Percentiles rank a stretch among this genome's conserved stretches.
Conservation (phyloP, 2,329 filamentous ascomycete species). For the Chlorencoelia australis region DNA sequence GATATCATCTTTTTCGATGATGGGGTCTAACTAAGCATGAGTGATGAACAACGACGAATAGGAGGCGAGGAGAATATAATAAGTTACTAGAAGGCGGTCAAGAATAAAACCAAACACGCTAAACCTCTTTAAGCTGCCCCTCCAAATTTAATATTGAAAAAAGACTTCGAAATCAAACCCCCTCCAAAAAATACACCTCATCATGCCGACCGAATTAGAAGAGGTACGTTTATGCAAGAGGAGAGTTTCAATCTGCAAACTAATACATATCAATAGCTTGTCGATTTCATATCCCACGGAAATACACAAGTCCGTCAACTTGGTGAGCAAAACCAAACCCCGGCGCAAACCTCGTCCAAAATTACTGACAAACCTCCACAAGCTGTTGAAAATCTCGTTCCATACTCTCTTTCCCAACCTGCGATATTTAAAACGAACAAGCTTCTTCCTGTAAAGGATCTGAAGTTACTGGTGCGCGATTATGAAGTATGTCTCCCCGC, state of each 20-base stretch:
- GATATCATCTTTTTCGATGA: too few species aligned
- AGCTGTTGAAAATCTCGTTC: conserved; percentile 80
- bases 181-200: conserved; percentile 3
- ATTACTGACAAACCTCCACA: conserved; percentile 15
- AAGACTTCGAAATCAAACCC: too few species aligned
- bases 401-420: conserved; percentile 65
- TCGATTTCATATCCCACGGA: conserved; percentile 86
- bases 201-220: conserved; percentile 67
- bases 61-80: too few species aligned
- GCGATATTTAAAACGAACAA: conserved; percentile 75
- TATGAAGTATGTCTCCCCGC: conserved; percentile 51
- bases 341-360: not conserved
- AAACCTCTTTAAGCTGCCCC: too few species aligned
- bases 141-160: too few species aligned
- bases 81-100: too few species aligned
- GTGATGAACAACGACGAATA: too few species aligned
- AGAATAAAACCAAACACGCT: too few species aligned
- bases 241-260: not conserved
- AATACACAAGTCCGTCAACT: conserved; percentile 84
- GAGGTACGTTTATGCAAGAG: conserved; percentile 42
- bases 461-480: conserved; percentile 80
- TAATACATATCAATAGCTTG: conserved; percentile 47
- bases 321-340: conserved; percentile 35
- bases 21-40: too few species aligned
- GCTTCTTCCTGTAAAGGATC: conserved; percentile 69